These are phyloP conservation scores for Tagetes patula DNA, from an alignment of 129 eudicot genomes.

Conservation along the genomic window DNA sequence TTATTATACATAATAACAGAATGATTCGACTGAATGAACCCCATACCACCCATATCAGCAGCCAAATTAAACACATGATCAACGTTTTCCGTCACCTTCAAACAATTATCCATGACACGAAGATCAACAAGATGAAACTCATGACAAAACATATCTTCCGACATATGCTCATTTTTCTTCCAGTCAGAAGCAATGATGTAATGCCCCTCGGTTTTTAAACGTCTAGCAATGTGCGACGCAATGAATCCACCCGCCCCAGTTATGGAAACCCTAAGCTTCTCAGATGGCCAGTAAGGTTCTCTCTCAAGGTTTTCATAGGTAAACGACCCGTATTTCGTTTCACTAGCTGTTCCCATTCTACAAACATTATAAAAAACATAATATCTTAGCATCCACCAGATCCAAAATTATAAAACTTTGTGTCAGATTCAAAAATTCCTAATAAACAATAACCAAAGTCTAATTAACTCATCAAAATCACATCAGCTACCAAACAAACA, in stretches of 20 bases:
- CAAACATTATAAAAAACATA: neutral
- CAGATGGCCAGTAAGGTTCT: conserved; percentile 95
- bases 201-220: conserved; percentile 95
- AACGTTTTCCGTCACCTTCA: conserved; percentile 84
- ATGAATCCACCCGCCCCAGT: conserved; percentile 99
- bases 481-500: neutral
- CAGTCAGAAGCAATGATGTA: conserved; percentile 98
- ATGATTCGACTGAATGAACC: conserved; percentile 98
- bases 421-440: neutral
- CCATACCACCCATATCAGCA: conserved; percentile 99
- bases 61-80: conserved; percentile 98
- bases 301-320: conserved; percentile 89
- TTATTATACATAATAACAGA: conserved; percentile 96
- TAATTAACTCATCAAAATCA: neutral
- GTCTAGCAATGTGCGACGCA: conserved; percentile 97
- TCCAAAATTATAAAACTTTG: neutral
- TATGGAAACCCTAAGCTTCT: conserved; percentile 84
- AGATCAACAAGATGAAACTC: conserved; percentile 97
- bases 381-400: neutral
- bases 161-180: conserved; percentile 99
- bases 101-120: conserved; percentile 96
- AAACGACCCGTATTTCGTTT: conserved; percentile 70
- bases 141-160: conserved; percentile 94
- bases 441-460: neutral
- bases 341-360: conserved; percentile 78